Percentiles rank a stretch among this genome's conserved stretches.
These are phyloP conservation scores for Paecilomyces sp. DNA, from an alignment of 2,329 filamentous ascomycete genomes.

Conservation along the genomic window DNA sequence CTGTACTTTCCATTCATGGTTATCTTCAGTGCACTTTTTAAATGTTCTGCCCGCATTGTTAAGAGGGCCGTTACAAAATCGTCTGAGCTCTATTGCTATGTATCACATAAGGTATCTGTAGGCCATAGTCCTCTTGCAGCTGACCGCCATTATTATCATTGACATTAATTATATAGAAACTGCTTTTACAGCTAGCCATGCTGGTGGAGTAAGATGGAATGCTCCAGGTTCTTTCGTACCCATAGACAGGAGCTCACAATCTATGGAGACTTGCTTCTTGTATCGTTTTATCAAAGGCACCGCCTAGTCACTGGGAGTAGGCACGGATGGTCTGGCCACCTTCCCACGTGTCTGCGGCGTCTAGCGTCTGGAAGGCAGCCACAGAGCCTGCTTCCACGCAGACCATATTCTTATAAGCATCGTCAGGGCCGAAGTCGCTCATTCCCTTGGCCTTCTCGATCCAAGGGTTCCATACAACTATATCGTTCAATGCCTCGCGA, in stretches of 20 bases:
- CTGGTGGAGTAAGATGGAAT: neutral
- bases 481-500: constrained; percentile 77
- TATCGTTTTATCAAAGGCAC: neutral
- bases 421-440: constrained; percentile 80
- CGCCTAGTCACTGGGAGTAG: neutral
- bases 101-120: neutral
- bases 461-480: constrained; percentile 98
- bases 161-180: neutral
- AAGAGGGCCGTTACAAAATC: no score
- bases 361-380: constrained; percentile 72
- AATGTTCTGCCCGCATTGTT: no score
- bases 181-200: neutral
- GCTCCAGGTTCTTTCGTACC: neutral
- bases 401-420: constrained; percentile 87
- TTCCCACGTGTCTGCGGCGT: constrained; percentile 66
- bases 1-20: no score
- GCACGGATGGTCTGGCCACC: constrained; percentile 51
- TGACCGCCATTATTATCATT: neutral
- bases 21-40: no score
- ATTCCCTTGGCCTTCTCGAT: constrained; percentile 73
- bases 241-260: neutral
- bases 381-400: constrained; percentile 90
- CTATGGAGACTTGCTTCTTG: neutral
- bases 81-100: no score
- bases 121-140: neutral